Conservation (phyloP, 768 basidiomycete genomes). For the Aureoboletus auriporus region DNA sequence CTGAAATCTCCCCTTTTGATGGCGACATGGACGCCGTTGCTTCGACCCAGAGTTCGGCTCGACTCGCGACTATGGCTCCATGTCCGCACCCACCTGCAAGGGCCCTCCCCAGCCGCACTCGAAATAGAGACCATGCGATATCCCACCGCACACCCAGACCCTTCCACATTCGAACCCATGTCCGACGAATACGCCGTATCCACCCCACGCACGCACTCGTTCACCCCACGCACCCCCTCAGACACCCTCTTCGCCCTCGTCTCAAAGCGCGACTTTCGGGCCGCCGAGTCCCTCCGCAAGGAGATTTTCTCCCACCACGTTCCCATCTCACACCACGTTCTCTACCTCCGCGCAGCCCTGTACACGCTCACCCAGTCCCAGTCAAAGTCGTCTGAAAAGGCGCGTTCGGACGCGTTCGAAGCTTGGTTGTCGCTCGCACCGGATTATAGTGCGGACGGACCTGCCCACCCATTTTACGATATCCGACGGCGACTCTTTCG, state of each 20-base stretch:
- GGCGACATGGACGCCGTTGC: slow-evolving; percentile 30
- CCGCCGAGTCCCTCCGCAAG: slow-evolving; percentile 34
- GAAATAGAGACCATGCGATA: slow-evolving; percentile 35
- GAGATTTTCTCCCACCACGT: slow-evolving; percentile 38
- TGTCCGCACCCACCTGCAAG: slow-evolving; percentile 19
- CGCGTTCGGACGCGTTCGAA: slow-evolving; percentile 25
- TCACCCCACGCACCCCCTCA: slow-evolving; percentile 22
- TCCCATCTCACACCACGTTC: slow-evolving; percentile 31
- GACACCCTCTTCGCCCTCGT: slow-evolving; percentile 23
- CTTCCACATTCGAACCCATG: slow-evolving; percentile 34
- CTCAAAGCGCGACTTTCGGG: slow-evolving; percentile 13
- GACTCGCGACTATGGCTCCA: slow-evolving; percentile 16
- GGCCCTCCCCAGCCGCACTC: slow-evolving; percentile 33
- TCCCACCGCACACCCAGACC: slow-evolving; percentile 27
- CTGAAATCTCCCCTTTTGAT: slow-evolving; percentile 5
- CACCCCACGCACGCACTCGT: slow-evolving; percentile 5
- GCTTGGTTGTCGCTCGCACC: slow-evolving; percentile 46
- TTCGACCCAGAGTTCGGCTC: slow-evolving; percentile 13
- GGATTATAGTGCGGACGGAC: slow-evolving; percentile 15
- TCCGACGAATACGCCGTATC: slow-evolving; percentile 31
- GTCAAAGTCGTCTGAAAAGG: slow-evolving; percentile 14
- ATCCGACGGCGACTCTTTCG: slow-evolving; percentile 35
- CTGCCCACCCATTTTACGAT: slow-evolving; percentile 13
- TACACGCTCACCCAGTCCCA: slow-evolving; percentile 24
- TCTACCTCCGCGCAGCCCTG: slow-evolving; percentile 38